phyloP scores from a whole-genome alignment of 495 filamentous ascomycete genomes.

The Aspergillus egyptiacus region DNA sequence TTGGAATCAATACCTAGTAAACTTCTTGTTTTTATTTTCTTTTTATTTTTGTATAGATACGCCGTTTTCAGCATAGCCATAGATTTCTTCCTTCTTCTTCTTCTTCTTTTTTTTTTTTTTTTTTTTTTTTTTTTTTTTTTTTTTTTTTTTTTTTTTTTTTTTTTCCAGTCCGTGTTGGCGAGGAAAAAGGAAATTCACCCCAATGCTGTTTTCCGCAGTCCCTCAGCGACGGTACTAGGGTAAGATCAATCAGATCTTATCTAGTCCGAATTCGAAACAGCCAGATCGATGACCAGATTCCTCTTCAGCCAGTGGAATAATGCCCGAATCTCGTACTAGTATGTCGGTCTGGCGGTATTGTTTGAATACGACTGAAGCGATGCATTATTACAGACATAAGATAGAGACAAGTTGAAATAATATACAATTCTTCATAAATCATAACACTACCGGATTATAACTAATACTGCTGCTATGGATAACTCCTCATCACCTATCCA shows the following conservation, averaged over 20 bases:
- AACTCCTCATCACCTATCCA: constrained; percentile 7
- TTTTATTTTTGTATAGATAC: neutral
- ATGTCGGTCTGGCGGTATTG: too few relatives aligned
- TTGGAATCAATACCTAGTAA: too few relatives aligned
- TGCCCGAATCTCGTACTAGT: too few relatives aligned
- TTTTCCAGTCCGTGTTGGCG: neutral
- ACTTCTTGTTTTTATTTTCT: neutral
- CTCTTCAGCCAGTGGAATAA: too few relatives aligned
- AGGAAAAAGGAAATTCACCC: too few relatives aligned
- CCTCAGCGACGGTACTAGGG: too few relatives aligned
- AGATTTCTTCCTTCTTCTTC: too few relatives aligned
- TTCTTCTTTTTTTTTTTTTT: neutral
- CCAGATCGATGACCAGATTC: too few relatives aligned
- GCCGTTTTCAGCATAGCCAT: too few relatives aligned
- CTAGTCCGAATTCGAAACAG: too few relatives aligned
- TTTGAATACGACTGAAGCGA: too few relatives aligned
- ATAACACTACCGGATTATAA: constrained; percentile 22
- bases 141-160: neutral
- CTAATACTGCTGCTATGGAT: constrained; percentile 17
- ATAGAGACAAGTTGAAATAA: constrained; percentile 12
- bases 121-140: neutral
- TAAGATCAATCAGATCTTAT: too few relatives aligned
- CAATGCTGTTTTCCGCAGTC: neutral
- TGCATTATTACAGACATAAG: neutral
- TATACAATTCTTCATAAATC: constrained; percentile 20